These are phyloP conservation scores for Aureobasidium lini DNA, from an alignment of 2,329 filamentous ascomycete genomes.

Conservation along the genomic window DNA sequence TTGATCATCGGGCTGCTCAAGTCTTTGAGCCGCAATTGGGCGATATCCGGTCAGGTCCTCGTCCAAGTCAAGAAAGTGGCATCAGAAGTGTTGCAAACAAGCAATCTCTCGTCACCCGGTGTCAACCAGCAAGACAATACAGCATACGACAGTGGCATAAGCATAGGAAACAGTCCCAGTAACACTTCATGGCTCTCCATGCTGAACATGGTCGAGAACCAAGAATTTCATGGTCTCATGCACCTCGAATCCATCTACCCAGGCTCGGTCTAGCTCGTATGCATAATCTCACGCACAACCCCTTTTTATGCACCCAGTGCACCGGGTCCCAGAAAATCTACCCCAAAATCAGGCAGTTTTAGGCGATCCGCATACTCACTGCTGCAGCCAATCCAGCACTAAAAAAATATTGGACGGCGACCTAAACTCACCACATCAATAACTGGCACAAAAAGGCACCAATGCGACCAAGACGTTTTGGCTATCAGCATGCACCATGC, in stretches of 20 bases:
- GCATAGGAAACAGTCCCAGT: neutral
- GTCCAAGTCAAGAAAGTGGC: constrained; percentile 70
- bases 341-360: neutral
- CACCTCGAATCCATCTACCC: neutral
- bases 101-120: neutral
- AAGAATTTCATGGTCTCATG: constrained; percentile 7
- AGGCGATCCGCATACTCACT: neutral
- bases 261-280: neutral
- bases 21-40: constrained; percentile 61
- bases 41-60: constrained; percentile 60
- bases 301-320: neutral
- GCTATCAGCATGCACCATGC: constrained; percentile 2
- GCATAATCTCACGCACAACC: neutral
- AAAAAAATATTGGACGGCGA: constrained; percentile 4
- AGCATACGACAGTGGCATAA: neutral
- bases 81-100: constrained; percentile 3
- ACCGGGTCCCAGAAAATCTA: neutral
- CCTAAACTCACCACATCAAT: neutral
- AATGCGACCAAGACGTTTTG: neutral
- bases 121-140: neutral
- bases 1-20: constrained; percentile 72
- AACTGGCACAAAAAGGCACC: neutral
- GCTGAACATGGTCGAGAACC: constrained; percentile 1
- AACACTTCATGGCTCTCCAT: constrained; percentile 2
- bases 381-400: constrained; percentile 5